A percentile compares a stretch with the other conserved stretches of the same genome.
phyloP scores from a whole-genome alignment of 768 basidiomycete species.

The Astraeus odoratus region DNA sequence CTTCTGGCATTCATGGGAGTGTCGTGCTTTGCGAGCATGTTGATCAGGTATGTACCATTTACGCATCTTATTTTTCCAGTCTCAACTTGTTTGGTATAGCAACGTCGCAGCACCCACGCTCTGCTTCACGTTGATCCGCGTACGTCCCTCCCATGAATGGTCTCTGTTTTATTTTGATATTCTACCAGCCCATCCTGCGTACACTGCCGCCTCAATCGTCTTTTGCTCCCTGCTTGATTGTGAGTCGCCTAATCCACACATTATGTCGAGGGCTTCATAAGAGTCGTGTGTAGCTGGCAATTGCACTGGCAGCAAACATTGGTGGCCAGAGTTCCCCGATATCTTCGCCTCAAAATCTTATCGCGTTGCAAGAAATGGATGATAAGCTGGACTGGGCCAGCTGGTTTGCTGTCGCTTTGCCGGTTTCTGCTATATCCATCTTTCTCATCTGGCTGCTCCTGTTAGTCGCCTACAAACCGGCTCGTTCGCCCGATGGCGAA shows the following conservation, averaged over 20 bases:
- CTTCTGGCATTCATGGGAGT: conserved; percentile 93
- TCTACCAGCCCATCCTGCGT: conserved; percentile 77
- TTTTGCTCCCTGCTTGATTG: conserved; percentile 89
- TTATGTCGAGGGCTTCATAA: not conserved
- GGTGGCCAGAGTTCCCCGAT: conserved; percentile 97
- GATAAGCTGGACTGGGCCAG: conserved; percentile 78
- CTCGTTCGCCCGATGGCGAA: conserved; percentile 63
- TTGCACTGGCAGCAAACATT: conserved; percentile 97
- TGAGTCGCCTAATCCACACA: conserved; percentile 33
- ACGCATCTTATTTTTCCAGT: not conserved
- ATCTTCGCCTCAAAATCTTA: conserved; percentile 96
- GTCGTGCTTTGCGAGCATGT: conserved; percentile 98
- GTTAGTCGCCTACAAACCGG: conserved; percentile 72
- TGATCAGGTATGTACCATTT: conserved; percentile 73
- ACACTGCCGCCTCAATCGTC: conserved; percentile 81
- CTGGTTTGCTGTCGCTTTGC: conserved; percentile 93
- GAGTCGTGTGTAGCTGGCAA: conserved; percentile 61
- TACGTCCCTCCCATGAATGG: conserved; percentile 32
- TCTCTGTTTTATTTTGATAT: conserved; percentile 6
- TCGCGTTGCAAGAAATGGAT: conserved; percentile 85
- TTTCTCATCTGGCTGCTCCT: conserved; percentile 89
- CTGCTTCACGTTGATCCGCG: conserved; percentile 92
- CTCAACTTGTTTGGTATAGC: conserved; percentile 31
- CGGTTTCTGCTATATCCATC: conserved; percentile 82
- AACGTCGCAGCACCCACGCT: conserved; percentile 97